These are phyloP conservation scores for Penicillium atrosanguineum DNA, from an alignment of 495 filamentous ascomycete species.

Conservation along the genomic window DNA sequence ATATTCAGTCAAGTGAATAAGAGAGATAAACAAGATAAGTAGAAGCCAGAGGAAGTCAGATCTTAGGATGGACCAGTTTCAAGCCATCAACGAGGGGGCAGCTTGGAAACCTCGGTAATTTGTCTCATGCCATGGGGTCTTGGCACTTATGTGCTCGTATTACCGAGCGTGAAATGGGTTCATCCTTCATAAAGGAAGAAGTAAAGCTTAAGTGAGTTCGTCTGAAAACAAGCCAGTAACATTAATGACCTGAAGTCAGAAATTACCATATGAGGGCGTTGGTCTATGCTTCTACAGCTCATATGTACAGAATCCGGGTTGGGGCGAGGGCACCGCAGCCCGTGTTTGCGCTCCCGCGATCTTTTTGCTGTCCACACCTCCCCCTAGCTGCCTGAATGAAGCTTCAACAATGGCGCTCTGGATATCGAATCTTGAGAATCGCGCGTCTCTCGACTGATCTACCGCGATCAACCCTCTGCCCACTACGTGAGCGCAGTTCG, in stretches of 20 bases:
- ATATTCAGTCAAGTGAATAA: neutral
- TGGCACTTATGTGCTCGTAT: neutral
- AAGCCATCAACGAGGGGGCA: constrained; percentile 3
- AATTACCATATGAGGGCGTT: neutral
- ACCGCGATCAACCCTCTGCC: neutral
- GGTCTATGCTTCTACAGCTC: neutral
- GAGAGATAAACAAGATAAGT: neutral
- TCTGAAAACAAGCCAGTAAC: neutral
- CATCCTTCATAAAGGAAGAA: neutral
- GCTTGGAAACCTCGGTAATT: constrained; percentile 12
- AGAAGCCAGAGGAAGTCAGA: neutral
- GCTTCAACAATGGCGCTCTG: constrained; percentile 21
- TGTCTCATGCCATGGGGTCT: neutral
- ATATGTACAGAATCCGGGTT: neutral
- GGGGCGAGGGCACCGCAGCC: neutral
- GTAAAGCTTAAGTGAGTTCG: neutral
- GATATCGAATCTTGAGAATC: constrained; percentile 13
- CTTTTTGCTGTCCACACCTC: neutral
- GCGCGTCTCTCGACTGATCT: neutral
- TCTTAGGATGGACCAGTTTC: neutral
- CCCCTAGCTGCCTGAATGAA: constrained; percentile 31
- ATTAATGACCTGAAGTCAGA: neutral
- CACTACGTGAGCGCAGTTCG: neutral
- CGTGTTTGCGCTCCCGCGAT: neutral
- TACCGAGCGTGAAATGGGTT: neutral